A percentile compares a stretch with the other conserved stretches of the same genome.
These are phyloP conservation scores for Trametes cinnabarina DNA, from an alignment of 768 basidiomycete genomes.

Conservation along the genomic window DNA sequence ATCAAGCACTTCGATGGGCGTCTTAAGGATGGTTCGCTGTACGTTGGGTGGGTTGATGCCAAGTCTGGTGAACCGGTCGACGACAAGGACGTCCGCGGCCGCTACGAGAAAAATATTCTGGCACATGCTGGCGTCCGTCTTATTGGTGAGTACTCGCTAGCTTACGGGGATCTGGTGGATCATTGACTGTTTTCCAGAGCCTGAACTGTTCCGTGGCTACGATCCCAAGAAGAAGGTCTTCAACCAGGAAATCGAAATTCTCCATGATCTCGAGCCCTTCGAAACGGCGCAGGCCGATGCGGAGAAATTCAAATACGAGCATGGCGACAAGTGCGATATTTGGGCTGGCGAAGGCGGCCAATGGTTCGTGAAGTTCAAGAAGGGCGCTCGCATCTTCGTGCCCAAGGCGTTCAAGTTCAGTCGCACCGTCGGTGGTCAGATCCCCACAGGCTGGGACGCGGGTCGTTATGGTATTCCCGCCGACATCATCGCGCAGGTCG, in stretches of 20 bases:
- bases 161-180: background rate
- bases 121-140: conserved; percentile 89
- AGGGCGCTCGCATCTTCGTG: conserved; percentile 87
- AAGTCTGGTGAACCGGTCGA: conserved; percentile 93
- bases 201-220: conserved; percentile 96
- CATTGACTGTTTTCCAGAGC: conserved; percentile 58
- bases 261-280: conserved; percentile 94
- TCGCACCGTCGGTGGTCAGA: conserved; percentile 91
- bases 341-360: conserved; percentile 92
- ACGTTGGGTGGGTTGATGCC: conserved; percentile 98
- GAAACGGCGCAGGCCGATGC: conserved; percentile 92
- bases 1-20: conserved; percentile 99
- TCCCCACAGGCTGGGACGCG: conserved; percentile 97
- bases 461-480: conserved; percentile 95
- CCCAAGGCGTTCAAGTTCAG: conserved; percentile 96
- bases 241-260: conserved; percentile 95
- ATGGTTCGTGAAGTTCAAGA: conserved; percentile 99
- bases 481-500: conserved; percentile 92
- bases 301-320: conserved; percentile 92
- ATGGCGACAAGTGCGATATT: conserved; percentile 93
- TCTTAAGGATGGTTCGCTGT: conserved; percentile 85
- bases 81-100: conserved; percentile 93
- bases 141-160: conserved; percentile 63
- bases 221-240: conserved; percentile 97
- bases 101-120: conserved; percentile 93